Evolutionary conservation across 257 asterid species (phyloP), one percentile per base, ranked within the genome.

Genomic region (Ligustrum vulgare): DNA sequence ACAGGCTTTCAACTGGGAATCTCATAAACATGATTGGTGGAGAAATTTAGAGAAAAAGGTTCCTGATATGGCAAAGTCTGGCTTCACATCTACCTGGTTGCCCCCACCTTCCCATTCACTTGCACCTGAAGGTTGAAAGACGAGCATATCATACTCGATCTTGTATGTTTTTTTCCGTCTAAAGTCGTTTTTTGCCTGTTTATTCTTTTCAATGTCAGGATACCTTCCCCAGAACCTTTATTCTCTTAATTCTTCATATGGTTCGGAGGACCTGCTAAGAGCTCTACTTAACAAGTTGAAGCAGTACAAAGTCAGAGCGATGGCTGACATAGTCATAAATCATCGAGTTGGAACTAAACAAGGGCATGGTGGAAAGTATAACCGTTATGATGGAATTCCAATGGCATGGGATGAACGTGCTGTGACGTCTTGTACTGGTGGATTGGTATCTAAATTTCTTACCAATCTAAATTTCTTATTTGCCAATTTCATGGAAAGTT

Each of bases 1-100:
- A 60, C 87, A 94, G 99, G 99, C 97, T 56, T 94, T 89, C 86
- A 87, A 91, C 78, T 94, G 98, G 99, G 99, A 94, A 80, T 94
- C 99, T 54, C 96, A 89, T 65, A 94, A 94, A 74, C 86, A 92
- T 79, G 88, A 91, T 72, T 94, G 99, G 97, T 94, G 99, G 99
- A 88, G 76, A 79, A 91, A 81, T 69, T 86, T 92, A 70, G 99
- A 91, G 81, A 80, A 23, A 54, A 92, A 87, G 84, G 91, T 94
- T 77, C 87, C 92, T 51, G 99, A 92, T 91, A 94, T 94, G 20
- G 92, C 96, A 62, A 85, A 87, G 79, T 87, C 98, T 78, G 98
- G 98, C 69, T 92, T 94, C 78, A 92, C 98, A 51, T 86, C 98
- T 75, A 98, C 89, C 69, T 94, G 99, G 99, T 82, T 94, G 85